Base-by-base conservation (phyloP, 1,284 basidiomycete species). In the Ganoderma boninense region DNA sequence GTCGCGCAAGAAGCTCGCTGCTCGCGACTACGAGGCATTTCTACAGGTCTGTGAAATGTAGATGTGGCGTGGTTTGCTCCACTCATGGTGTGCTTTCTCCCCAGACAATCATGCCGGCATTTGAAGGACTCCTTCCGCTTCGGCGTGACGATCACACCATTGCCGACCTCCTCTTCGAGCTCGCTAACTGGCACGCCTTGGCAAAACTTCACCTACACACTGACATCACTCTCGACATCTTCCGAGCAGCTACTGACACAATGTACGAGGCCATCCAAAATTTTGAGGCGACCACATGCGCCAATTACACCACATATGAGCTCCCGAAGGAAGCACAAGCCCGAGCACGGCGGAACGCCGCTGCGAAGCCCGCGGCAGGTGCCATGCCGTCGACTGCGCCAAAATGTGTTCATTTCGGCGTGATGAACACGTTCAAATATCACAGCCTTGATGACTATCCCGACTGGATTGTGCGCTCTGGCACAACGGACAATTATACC, bases 401-500 rank as follows among this genome's bases (percentile, higher is more conserved):
- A 3, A 52, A 64, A 6, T 26, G 62, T 14, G 43, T 74, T 0
- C 79, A 80, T 14, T 71, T 64, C 62, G 65, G 43, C 18, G 38
- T 61, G 49, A 60, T 80, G 29, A 65, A 73, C 2, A 81, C 79
- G 0, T 76, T 75, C 69, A 85, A 85, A 62, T 67, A 78, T 0
- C 84, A 85, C 68, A 32, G 60, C 10, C 42, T 67, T 0, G 61
- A 80, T 0, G 78, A 84, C 64, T 83, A 82, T 66, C 64, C 77
- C 0, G 42, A 29, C 0, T 69, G 74, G 0, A 83, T 86, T 13
- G 56, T 65, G 11, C 59, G 35, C 0, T 78, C 75, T 62, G 82
- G 83, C 0, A 82, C 82, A 0, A 81, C 79, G 0, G 84, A 85
- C 54, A 79, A 73, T 11, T 82, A n/a, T 7, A 69, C 18, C 16